Percentiles rank a stretch among this genome's conserved stretches.
These are phyloP conservation scores for Rhododendron williamsianum DNA, from an alignment of 148 eudicot genomes.

Conservation along the genomic window DNA sequence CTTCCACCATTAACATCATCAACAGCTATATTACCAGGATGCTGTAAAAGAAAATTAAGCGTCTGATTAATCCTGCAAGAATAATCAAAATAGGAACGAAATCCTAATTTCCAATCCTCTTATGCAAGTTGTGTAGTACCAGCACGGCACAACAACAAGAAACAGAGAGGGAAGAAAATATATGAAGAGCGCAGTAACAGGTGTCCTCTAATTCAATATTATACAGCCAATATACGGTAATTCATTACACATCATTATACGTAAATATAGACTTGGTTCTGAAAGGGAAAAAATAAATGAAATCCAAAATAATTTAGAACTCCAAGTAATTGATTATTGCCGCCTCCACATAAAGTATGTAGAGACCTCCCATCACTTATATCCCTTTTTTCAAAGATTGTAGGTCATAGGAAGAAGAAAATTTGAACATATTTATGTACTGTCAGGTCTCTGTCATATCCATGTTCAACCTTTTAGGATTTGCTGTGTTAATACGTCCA, in stretches of 20 bases:
- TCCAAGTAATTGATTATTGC: background rate
- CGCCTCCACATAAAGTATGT: background rate
- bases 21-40: constrained; percentile 98
- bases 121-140: background rate
- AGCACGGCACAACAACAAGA: background rate
- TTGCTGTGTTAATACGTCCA: background rate
- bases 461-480: background rate
- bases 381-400: background rate
- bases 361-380: background rate
- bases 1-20: constrained; percentile 99
- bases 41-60: constrained; percentile 46
- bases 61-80: constrained; percentile 6
- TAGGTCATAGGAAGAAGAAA: background rate
- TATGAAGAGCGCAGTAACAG: background rate
- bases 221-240: background rate
- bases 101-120: background rate
- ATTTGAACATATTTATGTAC: background rate
- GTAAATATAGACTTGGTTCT: background rate
- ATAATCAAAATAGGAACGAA: background rate
- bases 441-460: background rate
- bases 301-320: background rate
- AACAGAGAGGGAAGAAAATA: background rate
- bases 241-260: background rate
- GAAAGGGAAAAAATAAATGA: background rate
- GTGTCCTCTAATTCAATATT: background rate